Conservation (phyloP, 441 rosid genomes). For the Gossypium aridum region DNA sequence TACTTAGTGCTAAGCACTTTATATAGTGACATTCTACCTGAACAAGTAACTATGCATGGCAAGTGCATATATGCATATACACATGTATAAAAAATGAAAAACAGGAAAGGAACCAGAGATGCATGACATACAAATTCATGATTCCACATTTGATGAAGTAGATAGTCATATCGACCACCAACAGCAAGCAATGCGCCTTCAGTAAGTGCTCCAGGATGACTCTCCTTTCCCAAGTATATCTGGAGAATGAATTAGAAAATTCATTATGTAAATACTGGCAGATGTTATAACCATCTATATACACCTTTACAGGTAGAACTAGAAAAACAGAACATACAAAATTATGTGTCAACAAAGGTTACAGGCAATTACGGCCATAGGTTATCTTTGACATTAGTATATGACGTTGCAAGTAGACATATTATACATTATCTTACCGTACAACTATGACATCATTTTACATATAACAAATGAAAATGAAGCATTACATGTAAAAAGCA, state of each 20-base stretch:
- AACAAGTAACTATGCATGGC: not conserved
- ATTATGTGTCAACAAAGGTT: not conserved
- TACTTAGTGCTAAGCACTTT: not conserved
- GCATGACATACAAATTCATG: conserved; percentile 50
- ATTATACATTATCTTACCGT: not conserved
- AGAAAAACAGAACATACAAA: not conserved
- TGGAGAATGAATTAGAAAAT: conserved; percentile 23
- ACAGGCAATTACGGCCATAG: not conserved
- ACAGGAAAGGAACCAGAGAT: conserved; percentile 15
- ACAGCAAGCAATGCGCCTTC: conserved; percentile 82
- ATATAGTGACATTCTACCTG: not conserved
- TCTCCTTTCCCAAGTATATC: conserved; percentile 68
- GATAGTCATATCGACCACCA: conserved; percentile 92
- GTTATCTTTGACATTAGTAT: not conserved
- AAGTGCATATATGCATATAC: not conserved
- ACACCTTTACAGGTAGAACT: not conserved
- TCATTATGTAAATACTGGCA: not conserved
- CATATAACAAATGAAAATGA: not conserved
- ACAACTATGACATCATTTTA: not conserved
- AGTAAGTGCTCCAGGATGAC: conserved; percentile 54
- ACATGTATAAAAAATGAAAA: conserved; percentile 2
- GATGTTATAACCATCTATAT: not conserved
- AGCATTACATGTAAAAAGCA: not conserved
- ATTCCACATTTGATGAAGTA: conserved; percentile 77
- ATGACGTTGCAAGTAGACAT: not conserved